phyloP scores from a whole-genome alignment of 2,329 filamentous ascomycete genomes.

The Aspergillus sp. region DNA sequence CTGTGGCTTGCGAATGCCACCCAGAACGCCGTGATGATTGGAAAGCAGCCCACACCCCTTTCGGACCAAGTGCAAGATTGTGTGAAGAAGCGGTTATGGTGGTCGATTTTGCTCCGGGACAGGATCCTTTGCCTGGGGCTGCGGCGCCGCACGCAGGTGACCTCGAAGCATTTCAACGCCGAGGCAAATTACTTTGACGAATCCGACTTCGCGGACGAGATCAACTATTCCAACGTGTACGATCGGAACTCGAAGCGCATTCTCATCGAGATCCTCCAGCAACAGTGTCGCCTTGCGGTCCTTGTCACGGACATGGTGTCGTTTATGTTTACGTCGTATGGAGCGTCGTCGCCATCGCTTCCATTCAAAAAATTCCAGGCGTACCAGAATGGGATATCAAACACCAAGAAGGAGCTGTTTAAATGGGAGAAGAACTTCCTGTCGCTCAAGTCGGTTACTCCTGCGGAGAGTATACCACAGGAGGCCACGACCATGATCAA shows the following conservation, averaged over 20 bases:
- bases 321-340: slow-evolving; percentile 6
- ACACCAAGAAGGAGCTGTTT: slow-evolving; percentile 1
- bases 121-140: slow-evolving; percentile 7
- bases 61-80: neutral
- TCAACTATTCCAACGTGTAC: slow-evolving; percentile 4
- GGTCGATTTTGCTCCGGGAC: slow-evolving; percentile 7
- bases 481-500: slow-evolving; percentile 3
- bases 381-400: slow-evolving; percentile 1
- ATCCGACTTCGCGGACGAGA: slow-evolving; percentile 8
- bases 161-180: slow-evolving; percentile 8
- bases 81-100: slow-evolving; percentile 6
- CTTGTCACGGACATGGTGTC: slow-evolving; percentile 6
- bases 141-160: slow-evolving; percentile 7
- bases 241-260: neutral
- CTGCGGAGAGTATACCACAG: neutral
- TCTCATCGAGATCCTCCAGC: slow-evolving; percentile 4
- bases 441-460: neutral
- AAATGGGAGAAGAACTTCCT: slow-evolving; percentile 5
- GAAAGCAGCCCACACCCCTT: slow-evolving; percentile 3
- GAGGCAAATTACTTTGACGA: slow-evolving; percentile 7
- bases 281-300: slow-evolving; percentile 9
- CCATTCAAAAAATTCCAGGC: slow-evolving; percentile 5
- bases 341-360: slow-evolving; percentile 3
- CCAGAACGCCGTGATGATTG: slow-evolving; percentile 5
- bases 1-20: slow-evolving; percentile 6